Percentiles rank a stretch among this genome's conserved stretches.
phyloP scores from a whole-genome alignment of 257 asterid species.

The Solanum peruvianum region DNA sequence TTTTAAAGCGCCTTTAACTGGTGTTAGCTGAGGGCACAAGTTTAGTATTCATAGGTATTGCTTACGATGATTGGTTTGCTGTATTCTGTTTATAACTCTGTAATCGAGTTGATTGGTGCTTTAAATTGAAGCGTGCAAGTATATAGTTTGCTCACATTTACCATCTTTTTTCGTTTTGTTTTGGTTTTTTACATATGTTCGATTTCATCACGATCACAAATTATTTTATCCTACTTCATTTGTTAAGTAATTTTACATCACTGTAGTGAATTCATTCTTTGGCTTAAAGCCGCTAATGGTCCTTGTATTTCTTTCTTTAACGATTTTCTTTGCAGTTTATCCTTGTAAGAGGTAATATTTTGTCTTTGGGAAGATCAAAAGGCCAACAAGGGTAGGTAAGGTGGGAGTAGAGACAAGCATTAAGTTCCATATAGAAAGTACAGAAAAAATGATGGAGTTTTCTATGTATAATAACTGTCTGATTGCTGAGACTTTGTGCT shows the following conservation, averaged over 20 bases:
- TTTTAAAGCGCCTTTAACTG: not conserved
- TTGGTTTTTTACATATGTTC: not conserved
- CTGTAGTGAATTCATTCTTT: not conserved
- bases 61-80: not conserved
- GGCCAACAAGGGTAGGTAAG: not conserved
- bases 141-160: not conserved
- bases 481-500: not conserved
- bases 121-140: not conserved
- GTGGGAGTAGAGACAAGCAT: not conserved
- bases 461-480: not conserved
- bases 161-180: not conserved
- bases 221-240: not conserved
- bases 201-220: not conserved
- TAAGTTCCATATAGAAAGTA: not conserved
- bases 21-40: not conserved
- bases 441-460: not conserved
- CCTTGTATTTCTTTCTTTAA: not conserved
- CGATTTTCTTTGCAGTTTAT: not conserved
- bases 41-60: not conserved
- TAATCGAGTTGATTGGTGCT: not conserved
- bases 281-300: too few relatives aligned
- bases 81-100: not conserved
- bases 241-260: not conserved
- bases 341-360: not conserved
- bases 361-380: not conserved